Percentiles rank a stretch among this genome's conserved stretches.
These are phyloP conservation scores for Straminergon stramineum DNA, from an alignment of 225 moss, liverwort and hornwort species.

Conservation along the genomic window DNA sequence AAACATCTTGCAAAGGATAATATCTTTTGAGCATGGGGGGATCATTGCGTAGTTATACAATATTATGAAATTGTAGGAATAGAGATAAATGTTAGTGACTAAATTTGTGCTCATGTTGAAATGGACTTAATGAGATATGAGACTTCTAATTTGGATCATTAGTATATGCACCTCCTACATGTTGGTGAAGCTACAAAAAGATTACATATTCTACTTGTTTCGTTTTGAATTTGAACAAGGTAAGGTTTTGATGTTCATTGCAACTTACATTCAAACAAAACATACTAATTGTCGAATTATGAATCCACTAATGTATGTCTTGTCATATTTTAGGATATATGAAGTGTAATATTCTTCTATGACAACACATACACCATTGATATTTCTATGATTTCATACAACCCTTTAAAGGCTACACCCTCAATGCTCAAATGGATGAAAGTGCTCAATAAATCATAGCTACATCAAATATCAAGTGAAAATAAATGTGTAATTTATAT, in stretches of 20 bases:
- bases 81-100: neutral
- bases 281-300: neutral
- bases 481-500: too few species aligned
- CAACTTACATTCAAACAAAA: neutral
- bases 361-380: neutral
- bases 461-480: neutral
- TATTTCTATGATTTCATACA: neutral
- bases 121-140: fast-evolving
- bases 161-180: neutral
- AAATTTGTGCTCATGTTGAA: neutral
- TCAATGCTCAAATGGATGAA: neutral
- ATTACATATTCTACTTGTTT: fast-evolving
- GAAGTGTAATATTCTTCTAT: neutral
- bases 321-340: neutral
- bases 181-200: fast-evolving
- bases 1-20: neutral
- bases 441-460: neutral
- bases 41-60: neutral
- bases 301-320: neutral
- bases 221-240: neutral
- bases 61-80: neutral
- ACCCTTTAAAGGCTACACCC: neutral
- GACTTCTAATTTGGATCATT: neutral
- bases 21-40: fast-evolving
- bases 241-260: neutral